Percentiles rank a stretch among this genome's conserved stretches.
Conservation (phyloP, 306 rosid species). For the Cucurbita argyrosperma region DNA sequence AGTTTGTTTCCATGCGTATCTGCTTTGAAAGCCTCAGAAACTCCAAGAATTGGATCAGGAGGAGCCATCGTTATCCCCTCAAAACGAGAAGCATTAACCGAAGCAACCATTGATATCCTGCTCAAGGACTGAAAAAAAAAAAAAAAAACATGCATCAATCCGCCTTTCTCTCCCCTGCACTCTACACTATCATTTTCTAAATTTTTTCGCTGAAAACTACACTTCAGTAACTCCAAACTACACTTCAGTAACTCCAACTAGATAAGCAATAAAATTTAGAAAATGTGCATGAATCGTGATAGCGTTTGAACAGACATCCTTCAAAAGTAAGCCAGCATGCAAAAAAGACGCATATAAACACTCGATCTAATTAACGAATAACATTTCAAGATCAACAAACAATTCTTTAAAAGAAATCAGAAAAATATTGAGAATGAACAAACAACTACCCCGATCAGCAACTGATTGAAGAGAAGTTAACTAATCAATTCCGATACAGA, state of each 20-base stretch:
- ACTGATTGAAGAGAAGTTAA: background rate
- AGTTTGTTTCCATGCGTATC: constrained; percentile 53
- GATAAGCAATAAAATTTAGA: background rate
- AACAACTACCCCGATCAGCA: background rate
- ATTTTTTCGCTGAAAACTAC: background rate
- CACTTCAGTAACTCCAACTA: background rate
- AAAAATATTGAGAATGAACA: background rate
- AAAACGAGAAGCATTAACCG: constrained; percentile 64
- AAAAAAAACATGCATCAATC: background rate
- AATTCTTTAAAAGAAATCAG: background rate
- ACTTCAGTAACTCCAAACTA: background rate
- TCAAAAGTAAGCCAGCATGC: background rate
- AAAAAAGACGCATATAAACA: constrained; percentile 1
- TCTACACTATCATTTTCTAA: background rate
- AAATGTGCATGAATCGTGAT: constrained; percentile 8
- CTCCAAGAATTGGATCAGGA: constrained; percentile 98
- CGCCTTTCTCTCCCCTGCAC: background rate
- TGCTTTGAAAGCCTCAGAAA: constrained; percentile 92
- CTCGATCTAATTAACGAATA: background rate
- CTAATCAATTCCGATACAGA: background rate
- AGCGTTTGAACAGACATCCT: constrained; percentile 6
- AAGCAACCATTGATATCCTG: constrained; percentile 57
- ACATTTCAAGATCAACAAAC: background rate
- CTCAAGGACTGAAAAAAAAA: constrained; percentile 40
- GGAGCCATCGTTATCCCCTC: constrained; percentile 92